Evolutionary conservation across 2,329 filamentous ascomycete genomes (phyloP), one percentile per base, ranked within the genome.

Genomic region (Pleoardoris graminearum): DNA sequence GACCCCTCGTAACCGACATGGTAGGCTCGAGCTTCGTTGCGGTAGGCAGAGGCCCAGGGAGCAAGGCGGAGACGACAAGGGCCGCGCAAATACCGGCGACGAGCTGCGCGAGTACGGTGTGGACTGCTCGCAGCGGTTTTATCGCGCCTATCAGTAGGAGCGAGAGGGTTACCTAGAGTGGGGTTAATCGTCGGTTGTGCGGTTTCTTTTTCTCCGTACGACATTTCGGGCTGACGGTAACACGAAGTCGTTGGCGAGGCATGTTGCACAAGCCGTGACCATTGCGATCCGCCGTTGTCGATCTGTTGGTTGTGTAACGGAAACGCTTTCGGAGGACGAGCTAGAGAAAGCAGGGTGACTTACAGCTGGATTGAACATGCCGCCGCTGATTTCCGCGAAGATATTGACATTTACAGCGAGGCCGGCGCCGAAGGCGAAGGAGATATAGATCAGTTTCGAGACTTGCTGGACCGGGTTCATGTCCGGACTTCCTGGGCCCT

Each of bases 401-500:
- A 66, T 60, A 64, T 73, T 76, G 1, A 70, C 73, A 35, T 76
- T 76, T 23, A 75, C 75, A 10, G 73, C 72, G 1, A 77, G 61
- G 0, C 69, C 73, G 58, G 75, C 75, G 5, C 74, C 74, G 53
- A 76, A 76, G 47, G 61, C 64, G 2, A 76, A 60, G 12, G 72
- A 65, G 17, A 73, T 75, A 56, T 74, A 77, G 39, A 70, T 67
- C 16, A 75, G 51, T 37, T 75, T 47, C 16, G 44, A 38, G 16
- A 47, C 44, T 6, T 37, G 22, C 16, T 47, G 44, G n/a, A 37
- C 23, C 8, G 33, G 33, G 6, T 38, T 29, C 44, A 47, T 12
- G 11, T 47, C 44, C 7, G 32, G 22, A 8, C 7, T 21, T 3
- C n/a, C 16, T 27, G 22, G 1, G 10, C 8, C 22, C n/a, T 17